phyloP scores from a whole-genome alignment of 306 rosid genomes.

The Oemleria cerasiformis region DNA sequence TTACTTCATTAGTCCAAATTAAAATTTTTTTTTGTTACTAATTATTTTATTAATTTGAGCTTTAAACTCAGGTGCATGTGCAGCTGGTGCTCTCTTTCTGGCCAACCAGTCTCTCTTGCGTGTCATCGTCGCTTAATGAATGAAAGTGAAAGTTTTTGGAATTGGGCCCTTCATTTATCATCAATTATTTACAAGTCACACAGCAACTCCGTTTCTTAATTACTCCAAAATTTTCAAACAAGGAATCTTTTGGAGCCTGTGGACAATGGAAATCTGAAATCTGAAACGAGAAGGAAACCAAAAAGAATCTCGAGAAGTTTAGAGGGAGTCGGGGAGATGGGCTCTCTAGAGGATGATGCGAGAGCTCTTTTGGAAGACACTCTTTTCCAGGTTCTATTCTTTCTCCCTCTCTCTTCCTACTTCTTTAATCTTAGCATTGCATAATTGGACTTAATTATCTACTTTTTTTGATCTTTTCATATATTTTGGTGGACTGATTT shows the following conservation, averaged over 20 bases:
- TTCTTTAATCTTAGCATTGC: not conserved
- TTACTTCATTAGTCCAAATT: no score
- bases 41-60: not conserved
- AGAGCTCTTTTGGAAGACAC: slow-evolving; percentile 29
- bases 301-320: no score
- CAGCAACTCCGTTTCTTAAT: no score
- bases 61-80: not conserved
- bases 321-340: slow-evolving; percentile 11
- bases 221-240: not conserved
- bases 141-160: not conserved
- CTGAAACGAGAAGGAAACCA: no score
- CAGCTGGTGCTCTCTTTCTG: not conserved
- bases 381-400: slow-evolving; percentile 41
- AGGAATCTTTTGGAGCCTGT: not conserved
- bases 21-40: no score
- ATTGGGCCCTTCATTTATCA: not conserved
- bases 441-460: not conserved
- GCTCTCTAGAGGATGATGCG: slow-evolving; percentile 21
- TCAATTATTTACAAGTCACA: not conserved
- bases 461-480: not conserved
- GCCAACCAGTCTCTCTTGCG: not conserved
- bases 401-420: not conserved
- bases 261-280: not conserved
- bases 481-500: not conserved
- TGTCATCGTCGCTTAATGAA: not conserved